Evolutionary conservation across 2,329 filamentous ascomycete genomes (phyloP).

Genomic region (Penicillium verrucosum): DNA sequence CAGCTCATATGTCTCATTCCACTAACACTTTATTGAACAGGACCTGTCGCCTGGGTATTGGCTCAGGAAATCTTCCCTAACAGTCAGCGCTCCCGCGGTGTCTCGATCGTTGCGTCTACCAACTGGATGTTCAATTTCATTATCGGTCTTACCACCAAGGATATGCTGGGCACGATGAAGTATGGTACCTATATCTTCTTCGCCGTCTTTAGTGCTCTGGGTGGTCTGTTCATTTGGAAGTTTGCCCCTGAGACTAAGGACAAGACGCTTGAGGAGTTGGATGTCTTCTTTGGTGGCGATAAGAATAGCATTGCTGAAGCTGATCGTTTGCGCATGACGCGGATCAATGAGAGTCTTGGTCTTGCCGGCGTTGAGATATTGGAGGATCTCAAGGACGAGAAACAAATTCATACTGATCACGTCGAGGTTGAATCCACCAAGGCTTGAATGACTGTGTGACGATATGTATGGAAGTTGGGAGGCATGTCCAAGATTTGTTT

Average conservation of each 20-base stretch:
- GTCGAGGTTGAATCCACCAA: conserved; percentile 11
- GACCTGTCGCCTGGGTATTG: conserved; percentile 52
- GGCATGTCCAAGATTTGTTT: background rate
- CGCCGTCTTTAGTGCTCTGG: conserved; percentile 38
- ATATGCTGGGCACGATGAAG: conserved; percentile 28
- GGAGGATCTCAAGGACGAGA: conserved; percentile 25
- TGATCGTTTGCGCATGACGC: conserved; percentile 62
- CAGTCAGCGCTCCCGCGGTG: conserved; percentile 28
- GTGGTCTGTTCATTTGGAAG: conserved; percentile 36
- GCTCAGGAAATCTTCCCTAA: conserved; percentile 39
- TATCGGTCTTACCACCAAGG: conserved; percentile 31
- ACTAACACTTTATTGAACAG: conserved; percentile 2
- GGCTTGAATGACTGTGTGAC: background rate
- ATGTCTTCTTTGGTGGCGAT: conserved; percentile 47
- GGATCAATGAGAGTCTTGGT: conserved; percentile 69
- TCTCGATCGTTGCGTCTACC: conserved; percentile 27
- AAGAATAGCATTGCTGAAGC: conserved; percentile 33
- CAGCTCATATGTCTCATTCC: background rate
- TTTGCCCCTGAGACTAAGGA: conserved; percentile 51
- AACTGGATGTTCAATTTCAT: conserved; percentile 38
- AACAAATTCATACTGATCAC: conserved; percentile 14
- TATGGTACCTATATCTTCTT: conserved; percentile 45
- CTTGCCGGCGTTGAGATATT: conserved; percentile 40
- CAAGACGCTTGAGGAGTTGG: conserved; percentile 55
- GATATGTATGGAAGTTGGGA: background rate